Evolutionary conservation across 306 rosid genomes (phyloP).

Genomic region (Sicyos edulis): DNA sequence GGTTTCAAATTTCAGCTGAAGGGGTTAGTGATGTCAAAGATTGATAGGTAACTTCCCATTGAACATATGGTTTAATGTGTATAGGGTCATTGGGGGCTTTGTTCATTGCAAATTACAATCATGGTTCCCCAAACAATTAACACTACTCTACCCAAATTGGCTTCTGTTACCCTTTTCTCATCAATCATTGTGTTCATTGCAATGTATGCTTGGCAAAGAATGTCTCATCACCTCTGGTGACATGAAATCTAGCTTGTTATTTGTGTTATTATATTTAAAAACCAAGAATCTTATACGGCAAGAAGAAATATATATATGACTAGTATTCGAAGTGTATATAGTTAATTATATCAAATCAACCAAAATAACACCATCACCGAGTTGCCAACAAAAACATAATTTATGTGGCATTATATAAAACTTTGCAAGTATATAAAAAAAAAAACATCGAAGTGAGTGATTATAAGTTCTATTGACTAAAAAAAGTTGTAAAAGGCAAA

Average conservation of each 20-base stretch:
- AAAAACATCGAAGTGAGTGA: too few species aligned
- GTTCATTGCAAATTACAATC: neutral
- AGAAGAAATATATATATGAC: too few species aligned
- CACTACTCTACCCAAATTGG: neutral
- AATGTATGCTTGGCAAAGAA: constrained; percentile 4
- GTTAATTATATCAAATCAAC: too few species aligned
- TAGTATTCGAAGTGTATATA: too few species aligned
- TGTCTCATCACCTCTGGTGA: neutral
- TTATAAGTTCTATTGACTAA: neutral
- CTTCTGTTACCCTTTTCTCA: constrained; percentile 5
- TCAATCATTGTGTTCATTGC: neutral
- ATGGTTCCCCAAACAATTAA: constrained; percentile 5
- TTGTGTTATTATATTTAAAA: too few species aligned
- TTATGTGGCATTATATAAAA: too few species aligned
- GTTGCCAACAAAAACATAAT: too few species aligned
- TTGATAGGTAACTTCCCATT: constrained; percentile 21
- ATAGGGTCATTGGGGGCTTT: neutral
- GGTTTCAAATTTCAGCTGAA: constrained; percentile 72
- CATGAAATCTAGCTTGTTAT: too few species aligned
- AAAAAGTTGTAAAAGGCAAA: neutral
- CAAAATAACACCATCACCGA: too few species aligned
- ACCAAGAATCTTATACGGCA: too few species aligned
- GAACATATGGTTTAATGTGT: neutral
- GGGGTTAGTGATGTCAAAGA: constrained; percentile 92
- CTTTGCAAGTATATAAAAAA: too few species aligned